Base-by-base conservation (phyloP, 352 stramenopile genomes). In the Saprolegnia diclina region DNA sequence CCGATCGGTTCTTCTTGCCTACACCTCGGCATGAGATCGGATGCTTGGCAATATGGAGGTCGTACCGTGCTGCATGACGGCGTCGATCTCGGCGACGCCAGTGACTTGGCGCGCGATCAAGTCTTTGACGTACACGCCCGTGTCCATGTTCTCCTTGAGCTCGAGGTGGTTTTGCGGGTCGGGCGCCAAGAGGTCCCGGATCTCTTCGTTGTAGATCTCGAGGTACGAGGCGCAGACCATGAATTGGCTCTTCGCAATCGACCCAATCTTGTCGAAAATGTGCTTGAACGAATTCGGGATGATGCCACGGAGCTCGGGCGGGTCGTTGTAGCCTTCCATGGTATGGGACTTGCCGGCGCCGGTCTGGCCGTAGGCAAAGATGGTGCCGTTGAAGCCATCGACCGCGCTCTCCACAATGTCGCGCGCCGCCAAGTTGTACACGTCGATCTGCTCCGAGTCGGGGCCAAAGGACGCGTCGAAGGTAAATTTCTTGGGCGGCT, bases 181-280 rank as follows among this genome's bases (percentile, higher is more conserved):
- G 32, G 86, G 76, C 0, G 82, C 84, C 19, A 99, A 76, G 11
- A 99, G 80, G 67, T 99, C 96, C 22, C 92, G 80, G 72, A 99
- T 98, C 71, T 99, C 92, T 82, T 99, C 96, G 74, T 98, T 98
- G 81, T 99, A 99, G 67, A 99, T 98, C 74, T 99, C 95, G 42
- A 98, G 81, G 72, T 98, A 98, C 18, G 86, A 97, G 9, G 95
- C 90, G 62, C 94, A 84, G 9, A 99, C 94, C 55, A 98, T 83
- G 71, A 97, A 98, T 74, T 98, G 93, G 53, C 95, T 82, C 56
- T 85, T 81, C 14, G 83, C 75, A 42, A 88, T 85, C 1, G 76
- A 74, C 22, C 82, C 78, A 56, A 99, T 94, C 61, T 92, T 84
- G 64, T 98, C 91, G 73, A 98, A 99, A 62, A 99, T 97, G 72